These are phyloP conservation scores for Piedraia hortae DNA, from an alignment of 2,329 filamentous ascomycete species.

Conservation along the genomic window DNA sequence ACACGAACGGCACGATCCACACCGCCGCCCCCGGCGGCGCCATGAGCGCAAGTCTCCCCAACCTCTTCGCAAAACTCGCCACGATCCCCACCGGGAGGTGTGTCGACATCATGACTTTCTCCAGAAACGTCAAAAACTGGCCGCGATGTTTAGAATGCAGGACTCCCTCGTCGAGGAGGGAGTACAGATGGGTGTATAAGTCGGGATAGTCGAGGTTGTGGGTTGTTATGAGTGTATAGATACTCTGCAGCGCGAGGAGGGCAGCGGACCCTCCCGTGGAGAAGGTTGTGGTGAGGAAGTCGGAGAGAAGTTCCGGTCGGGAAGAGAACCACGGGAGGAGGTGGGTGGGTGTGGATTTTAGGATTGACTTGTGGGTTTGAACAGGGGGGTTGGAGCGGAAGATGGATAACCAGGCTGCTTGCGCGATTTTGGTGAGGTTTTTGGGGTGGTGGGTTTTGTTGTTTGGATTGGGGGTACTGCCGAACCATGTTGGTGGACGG, in stretches of 20 bases:
- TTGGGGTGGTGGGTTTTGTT: slow-evolving; percentile 32
- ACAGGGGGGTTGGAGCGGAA: slow-evolving; percentile 39
- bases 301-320: slow-evolving; percentile 69
- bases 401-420: slow-evolving; percentile 64
- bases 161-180: slow-evolving; percentile 57
- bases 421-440: slow-evolving; percentile 41
- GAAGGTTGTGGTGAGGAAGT: slow-evolving; percentile 90
- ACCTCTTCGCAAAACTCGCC: slow-evolving; percentile 87
- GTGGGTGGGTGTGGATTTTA: slow-evolving; percentile 45
- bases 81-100: slow-evolving; percentile 79
- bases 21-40: slow-evolving; percentile 78
- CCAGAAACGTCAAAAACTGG: slow-evolving; percentile 71
- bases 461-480: slow-evolving; percentile 22
- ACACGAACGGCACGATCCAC: slow-evolving; percentile 70
- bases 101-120: slow-evolving; percentile 70
- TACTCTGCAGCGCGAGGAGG: slow-evolving; percentile 63
- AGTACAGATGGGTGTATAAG: slow-evolving; percentile 87
- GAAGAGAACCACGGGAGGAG: slow-evolving; percentile 65
- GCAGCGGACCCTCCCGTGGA: slow-evolving; percentile 65
- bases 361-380: slow-evolving; percentile 50
- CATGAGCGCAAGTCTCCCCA: slow-evolving; percentile 58
- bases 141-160: slow-evolving; percentile 87
- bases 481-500: slow-evolving; percentile 44
- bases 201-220: slow-evolving; percentile 66
- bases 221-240: slow-evolving; percentile 82